These are phyloP conservation scores for Chytriomyces hyalinus DNA, from an alignment of 192 early-diverging fungal genomes.

Conservation along the genomic window DNA sequence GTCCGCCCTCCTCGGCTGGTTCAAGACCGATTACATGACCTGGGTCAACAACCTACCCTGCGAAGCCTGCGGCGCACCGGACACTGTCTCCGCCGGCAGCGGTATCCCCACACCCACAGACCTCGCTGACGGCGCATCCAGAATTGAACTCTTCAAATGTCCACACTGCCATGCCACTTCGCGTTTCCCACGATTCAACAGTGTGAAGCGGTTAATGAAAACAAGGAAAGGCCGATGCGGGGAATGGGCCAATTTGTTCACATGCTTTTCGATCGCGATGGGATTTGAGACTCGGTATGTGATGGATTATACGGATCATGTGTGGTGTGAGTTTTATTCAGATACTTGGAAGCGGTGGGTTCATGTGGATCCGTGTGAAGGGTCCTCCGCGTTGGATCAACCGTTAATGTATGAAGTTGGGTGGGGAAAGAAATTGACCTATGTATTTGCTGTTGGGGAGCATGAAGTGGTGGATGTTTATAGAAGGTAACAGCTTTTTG, in stretches of 20 bases:
- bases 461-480: conserved; percentile 46
- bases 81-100: conserved; percentile 25
- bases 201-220: conserved; percentile 39
- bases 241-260: conserved; percentile 55
- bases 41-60: conserved; percentile 51
- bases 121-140: conserved; percentile 8
- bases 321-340: conserved; percentile 51
- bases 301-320: conserved; percentile 55
- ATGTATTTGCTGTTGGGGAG: conserved; percentile 40
- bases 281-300: conserved; percentile 55
- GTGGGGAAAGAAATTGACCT: conserved; percentile 53
- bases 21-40: conserved; percentile 50
- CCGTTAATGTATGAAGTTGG: conserved; percentile 53
- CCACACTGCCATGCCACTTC: conserved; percentile 22
- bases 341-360: conserved; percentile 40
- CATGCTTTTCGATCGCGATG: conserved; percentile 39
- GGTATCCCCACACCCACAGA: conserved; percentile 38
- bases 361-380: conserved; percentile 46
- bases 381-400: conserved; percentile 33
- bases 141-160: conserved; percentile 47
- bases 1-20: conserved; percentile 45
- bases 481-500: background rate
- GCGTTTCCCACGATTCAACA: conserved; percentile 54
- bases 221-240: conserved; percentile 52
- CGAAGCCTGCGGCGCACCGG: conserved; percentile 22